Percentiles rank a stretch among this genome's conserved stretches.
Conservation (phyloP, 306 rosid genomes). For the Inga oerstediana region DNA sequence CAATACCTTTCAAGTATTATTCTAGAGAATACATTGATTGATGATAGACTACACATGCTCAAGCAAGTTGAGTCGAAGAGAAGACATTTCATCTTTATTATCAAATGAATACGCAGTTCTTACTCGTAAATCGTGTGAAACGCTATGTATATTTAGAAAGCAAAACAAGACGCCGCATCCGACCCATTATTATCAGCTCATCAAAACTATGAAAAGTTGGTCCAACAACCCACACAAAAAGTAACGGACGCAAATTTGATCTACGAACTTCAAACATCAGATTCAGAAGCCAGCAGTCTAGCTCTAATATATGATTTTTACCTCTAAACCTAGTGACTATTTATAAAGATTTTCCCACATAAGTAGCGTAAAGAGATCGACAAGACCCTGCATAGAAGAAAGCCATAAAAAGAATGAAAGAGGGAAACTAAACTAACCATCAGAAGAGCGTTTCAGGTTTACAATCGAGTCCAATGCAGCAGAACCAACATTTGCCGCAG, state of each 20-base stretch:
- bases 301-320: background rate
- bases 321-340: background rate
- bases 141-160: background rate
- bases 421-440: slow-evolving; percentile 52
- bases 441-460: slow-evolving; percentile 70
- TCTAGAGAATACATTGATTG: background rate
- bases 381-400: background rate
- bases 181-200: slow-evolving; percentile 17
- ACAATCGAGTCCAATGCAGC: slow-evolving; percentile 42
- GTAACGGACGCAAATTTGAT: background rate
- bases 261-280: background rate
- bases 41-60: background rate
- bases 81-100: background rate
- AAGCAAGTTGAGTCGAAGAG: background rate
- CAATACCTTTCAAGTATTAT: background rate
- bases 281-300: background rate
- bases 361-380: background rate
- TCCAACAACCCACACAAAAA: background rate
- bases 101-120: slow-evolving; percentile 6
- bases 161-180: background rate
- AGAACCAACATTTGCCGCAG: slow-evolving; percentile 27
- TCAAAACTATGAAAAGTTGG: background rate
- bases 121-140: background rate
- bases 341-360: background rate
- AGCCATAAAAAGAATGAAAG: background rate